Percentiles rank a stretch among this genome's conserved stretches.
Conservation (phyloP, 2,329 filamentous ascomycete genomes). For the Dactylellina parvicollis region DNA sequence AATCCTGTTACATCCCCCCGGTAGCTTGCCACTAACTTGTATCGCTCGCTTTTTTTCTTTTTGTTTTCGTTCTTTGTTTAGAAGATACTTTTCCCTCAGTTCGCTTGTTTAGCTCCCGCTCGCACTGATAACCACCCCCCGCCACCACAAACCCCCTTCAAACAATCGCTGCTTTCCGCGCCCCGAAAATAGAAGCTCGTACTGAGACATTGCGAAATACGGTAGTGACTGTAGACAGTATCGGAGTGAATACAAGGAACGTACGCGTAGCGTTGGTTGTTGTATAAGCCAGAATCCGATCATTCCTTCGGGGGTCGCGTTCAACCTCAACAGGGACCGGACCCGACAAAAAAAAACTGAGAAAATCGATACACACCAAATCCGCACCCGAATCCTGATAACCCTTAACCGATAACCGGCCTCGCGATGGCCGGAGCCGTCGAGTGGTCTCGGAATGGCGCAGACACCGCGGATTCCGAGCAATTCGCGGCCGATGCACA, state of each 20-base stretch:
- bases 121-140: constrained; percentile 51
- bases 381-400: constrained; percentile 38
- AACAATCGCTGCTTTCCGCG: constrained; percentile 25
- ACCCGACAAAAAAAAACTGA: constrained; percentile 6
- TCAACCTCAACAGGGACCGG: constrained; percentile 21
- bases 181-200: constrained; percentile 51
- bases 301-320: constrained; percentile 31
- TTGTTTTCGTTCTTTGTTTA: constrained; percentile 30
- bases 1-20: constrained; percentile 25
- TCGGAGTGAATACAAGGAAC: constrained; percentile 50
- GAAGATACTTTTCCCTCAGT: constrained; percentile 44
- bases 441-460: constrained; percentile 58
- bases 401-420: constrained; percentile 41
- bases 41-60: constrained; percentile 37
- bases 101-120: constrained; percentile 55
- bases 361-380: constrained; percentile 28
- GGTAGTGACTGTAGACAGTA: constrained; percentile 52
- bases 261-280: constrained; percentile 52
- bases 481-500: constrained; percentile 52
- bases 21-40: constrained; percentile 53
- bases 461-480: constrained; percentile 54
- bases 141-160: constrained; percentile 21
- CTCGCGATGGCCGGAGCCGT: constrained; percentile 56
- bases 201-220: constrained; percentile 50
- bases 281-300: constrained; percentile 40